Evolutionary conservation across 2,329 filamentous ascomycete species (phyloP), one percentile per base, ranked within the genome.

Genomic region (Botrytis squamosa): DNA sequence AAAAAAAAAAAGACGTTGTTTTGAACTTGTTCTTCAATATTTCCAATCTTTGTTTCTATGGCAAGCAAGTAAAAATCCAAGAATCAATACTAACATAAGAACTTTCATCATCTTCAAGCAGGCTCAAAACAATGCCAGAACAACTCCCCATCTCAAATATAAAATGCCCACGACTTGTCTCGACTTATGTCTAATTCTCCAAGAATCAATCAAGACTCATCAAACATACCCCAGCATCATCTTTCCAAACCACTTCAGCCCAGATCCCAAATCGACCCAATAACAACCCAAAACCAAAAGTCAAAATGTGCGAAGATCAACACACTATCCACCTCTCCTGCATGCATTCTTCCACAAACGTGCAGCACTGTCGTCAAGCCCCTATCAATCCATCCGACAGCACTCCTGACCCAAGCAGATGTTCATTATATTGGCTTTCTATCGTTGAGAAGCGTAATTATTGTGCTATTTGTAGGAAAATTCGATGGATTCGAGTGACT

Each of bases 61-160:
- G 2, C 36, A 2, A 0, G 8, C 18, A 9, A n/a, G 1, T 18
- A n/a, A n/a, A 16, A 18, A 3, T n/a, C 36, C 7, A 25, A n/a
- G 2, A 40, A 9, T 10, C 0, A 12, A 40, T 18, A 40, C 12
- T 3, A 4, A 16, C 22, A 4, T 8, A 2, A 5, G 22, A 63
- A 63, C 33, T 3, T 16, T 18, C 14, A 29, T 55, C 1, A 40
- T n/a, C 5, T 40, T 22, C 14, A 10, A 63, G 40, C 22, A 40
- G 14, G 7, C 36, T n/a, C 25, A 40, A 22, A 40, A 63, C 22
- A 62, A 14, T 18, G 5, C 59, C 5, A 38, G 6, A 6, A n/a
- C 25, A 52, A 16, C 59, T 1, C 9, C 6, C 20, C 25, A 60
- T 25, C 59, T 14, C 18, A 25, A 25, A 16, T 62, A 62, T 29